A percentile compares a stretch with the other conserved stretches of the same genome.
Conservation (phyloP, 768 basidiomycete genomes). For the Russula sp. region DNA sequence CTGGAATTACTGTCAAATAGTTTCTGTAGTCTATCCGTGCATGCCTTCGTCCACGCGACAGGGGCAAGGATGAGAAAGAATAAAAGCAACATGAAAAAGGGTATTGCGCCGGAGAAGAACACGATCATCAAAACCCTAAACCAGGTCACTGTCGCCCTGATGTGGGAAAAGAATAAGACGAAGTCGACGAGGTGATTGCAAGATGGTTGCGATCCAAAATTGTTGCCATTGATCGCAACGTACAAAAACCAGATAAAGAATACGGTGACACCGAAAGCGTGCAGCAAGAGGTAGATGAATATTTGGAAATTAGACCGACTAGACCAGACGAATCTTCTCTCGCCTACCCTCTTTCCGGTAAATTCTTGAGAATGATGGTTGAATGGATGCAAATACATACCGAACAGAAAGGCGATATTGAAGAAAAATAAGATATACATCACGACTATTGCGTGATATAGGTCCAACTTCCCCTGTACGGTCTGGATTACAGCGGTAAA, state of each 20-base stretch:
- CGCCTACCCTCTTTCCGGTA: too few species aligned
- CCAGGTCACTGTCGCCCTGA: not conserved
- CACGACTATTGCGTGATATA: too few species aligned
- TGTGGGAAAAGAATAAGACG: not conserved
- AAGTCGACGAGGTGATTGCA: conserved; percentile 20
- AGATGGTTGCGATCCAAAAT: conserved; percentile 13
- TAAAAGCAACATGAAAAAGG: too few species aligned
- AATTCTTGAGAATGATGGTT: too few species aligned
- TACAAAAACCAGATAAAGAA: conserved; percentile 6
- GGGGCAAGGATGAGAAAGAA: not conserved
- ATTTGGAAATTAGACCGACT: not conserved
- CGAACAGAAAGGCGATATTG: not conserved
- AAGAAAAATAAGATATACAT: too few species aligned
- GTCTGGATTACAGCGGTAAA: too few species aligned
- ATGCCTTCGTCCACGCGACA: too few species aligned
- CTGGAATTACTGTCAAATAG: too few species aligned
- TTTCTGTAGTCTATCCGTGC: too few species aligned
- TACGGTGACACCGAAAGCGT: not conserved
- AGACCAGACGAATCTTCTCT: too few species aligned
- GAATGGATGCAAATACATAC: not conserved
- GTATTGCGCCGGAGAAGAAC: too few species aligned
- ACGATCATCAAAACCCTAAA: not conserved
- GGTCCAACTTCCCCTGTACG: too few species aligned
- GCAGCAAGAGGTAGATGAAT: not conserved
- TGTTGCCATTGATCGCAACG: conserved; percentile 2